These are phyloP conservation scores for Basipetospora chlamydospora DNA, from an alignment of 2,329 filamentous ascomycete genomes.

Conservation along the genomic window DNA sequence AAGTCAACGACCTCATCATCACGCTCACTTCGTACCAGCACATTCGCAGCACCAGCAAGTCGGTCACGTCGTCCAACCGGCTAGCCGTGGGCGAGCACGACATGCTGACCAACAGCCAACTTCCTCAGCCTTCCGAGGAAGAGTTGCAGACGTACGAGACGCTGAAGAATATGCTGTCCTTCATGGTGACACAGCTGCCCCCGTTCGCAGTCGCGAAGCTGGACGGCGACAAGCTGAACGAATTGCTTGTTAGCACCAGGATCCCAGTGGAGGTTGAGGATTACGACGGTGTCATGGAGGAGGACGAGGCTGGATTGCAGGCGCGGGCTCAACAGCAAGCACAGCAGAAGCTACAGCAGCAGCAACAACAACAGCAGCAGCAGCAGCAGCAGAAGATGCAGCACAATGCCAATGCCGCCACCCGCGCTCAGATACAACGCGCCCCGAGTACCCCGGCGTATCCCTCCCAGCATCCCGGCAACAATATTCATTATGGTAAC, in stretches of 20 bases:
- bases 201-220: conserved; percentile 78
- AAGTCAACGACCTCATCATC: conserved; percentile 63
- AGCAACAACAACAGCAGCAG: conserved; percentile 15
- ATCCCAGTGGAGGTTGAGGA: conserved; percentile 59
- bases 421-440: conserved; percentile 15
- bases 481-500: too few species aligned
- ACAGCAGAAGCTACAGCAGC: conserved; percentile 11
- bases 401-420: conserved; percentile 11
- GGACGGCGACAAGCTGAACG: conserved; percentile 71
- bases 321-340: conserved; percentile 29
- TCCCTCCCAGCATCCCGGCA: conserved; percentile 30
- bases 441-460: conserved; percentile 23
- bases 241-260: conserved; percentile 67
- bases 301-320: conserved; percentile 53
- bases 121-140: conserved; percentile 51
- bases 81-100: conserved; percentile 50
- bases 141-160: conserved; percentile 52
- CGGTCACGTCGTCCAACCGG: conserved; percentile 46
- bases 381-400: conserved; percentile 10
- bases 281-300: conserved; percentile 68
- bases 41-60: conserved; percentile 58
- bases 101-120: conserved; percentile 51
- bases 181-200: conserved; percentile 62
- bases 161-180: conserved; percentile 57
- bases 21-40: conserved; percentile 66